Evolutionary conservation across 2,329 filamentous ascomycete species (phyloP), one percentile per base, ranked within the genome.

Genomic region (Phaeosphaeriaceae sp.): DNA sequence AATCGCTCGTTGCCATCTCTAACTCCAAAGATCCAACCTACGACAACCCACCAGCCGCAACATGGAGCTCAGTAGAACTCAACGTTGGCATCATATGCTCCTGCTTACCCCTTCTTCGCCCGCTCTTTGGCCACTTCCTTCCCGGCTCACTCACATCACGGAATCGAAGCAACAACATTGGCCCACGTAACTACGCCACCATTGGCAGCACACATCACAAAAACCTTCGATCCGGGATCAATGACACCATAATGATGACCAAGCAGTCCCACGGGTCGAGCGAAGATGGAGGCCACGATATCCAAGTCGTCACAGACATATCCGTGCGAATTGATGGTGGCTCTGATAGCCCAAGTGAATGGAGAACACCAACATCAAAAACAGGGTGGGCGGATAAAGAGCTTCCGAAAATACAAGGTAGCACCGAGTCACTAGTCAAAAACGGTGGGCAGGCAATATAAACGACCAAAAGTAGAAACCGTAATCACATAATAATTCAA

Each of bases 21-120:
- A 67, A 70, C 47, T 64, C 59, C 6, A 30, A 5, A 1, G 66
- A 71, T 32, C 60, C 60, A 18, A 68, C 61, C 20, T 72, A 64
- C 56, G 64, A 72, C 37, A 71, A 72, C 42, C 62, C 67, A 2
- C 54, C 63, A 4, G 66, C 67, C 3, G 69, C 67, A 12, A 65
- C 61, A 1, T 72, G 65, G 67, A 60, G 54, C 12, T 58, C 64
- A 0, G 59, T 71, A 15, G 70, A 72, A 50, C 48, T 54, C 13
- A 68, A 67, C 28, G 60, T 71, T n/a, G 61, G 63, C 13, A 70
- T 72, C 26, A 65, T 71, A 9, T 72, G 69, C 48, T 66, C 70
- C 7, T 71, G 67, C 29, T 52, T 71, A 1, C 67, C 66, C 1
- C 54, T 66, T 7, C 56, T 72, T 1, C 62, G 63, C 1, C 66